Conservation (phyloP, 306 rosid genomes). For the Cucumis hystrix region DNA sequence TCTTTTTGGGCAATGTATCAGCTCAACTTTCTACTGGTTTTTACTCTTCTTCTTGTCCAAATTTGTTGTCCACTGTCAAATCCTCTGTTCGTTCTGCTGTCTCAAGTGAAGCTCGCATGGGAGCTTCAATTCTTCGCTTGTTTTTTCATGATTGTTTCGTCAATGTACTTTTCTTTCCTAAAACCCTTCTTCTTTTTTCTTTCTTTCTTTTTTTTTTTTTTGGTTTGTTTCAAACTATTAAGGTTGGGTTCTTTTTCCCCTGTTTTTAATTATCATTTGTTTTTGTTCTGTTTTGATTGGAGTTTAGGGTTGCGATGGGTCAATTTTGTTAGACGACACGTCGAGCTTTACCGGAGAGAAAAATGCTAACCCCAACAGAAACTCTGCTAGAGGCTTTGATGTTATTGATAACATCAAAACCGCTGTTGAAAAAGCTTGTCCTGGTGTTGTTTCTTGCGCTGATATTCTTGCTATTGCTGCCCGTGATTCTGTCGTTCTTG, state of each 20-base stretch:
- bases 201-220: background rate
- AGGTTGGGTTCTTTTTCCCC: background rate
- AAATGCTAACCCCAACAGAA: conserved; percentile 45
- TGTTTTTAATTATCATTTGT: background rate
- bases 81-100: conserved; percentile 41
- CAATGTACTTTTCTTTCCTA: conserved; percentile 33
- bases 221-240: background rate
- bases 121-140: conserved; percentile 88
- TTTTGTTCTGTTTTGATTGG: background rate
- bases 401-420: conserved; percentile 68
- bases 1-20: conserved; percentile 17
- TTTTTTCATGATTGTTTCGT: conserved; percentile 90
- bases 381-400: conserved; percentile 67
- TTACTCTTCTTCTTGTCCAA: conserved; percentile 52
- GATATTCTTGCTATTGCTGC: conserved; percentile 61
- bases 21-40: conserved; percentile 46
- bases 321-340: conserved; percentile 68
- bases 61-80: conserved; percentile 38
- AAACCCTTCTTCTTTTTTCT: background rate
- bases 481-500: conserved; percentile 56
- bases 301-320: conserved; percentile 80
- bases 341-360: conserved; percentile 66
- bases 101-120: conserved; percentile 65
- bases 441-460: conserved; percentile 70
- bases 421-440: conserved; percentile 55